A percentile compares a stretch with the other conserved stretches of the same genome.
These are phyloP conservation scores for Arabidopsis lyrata DNA, from an alignment of 441 rosid species.

Conservation along the genomic window DNA sequence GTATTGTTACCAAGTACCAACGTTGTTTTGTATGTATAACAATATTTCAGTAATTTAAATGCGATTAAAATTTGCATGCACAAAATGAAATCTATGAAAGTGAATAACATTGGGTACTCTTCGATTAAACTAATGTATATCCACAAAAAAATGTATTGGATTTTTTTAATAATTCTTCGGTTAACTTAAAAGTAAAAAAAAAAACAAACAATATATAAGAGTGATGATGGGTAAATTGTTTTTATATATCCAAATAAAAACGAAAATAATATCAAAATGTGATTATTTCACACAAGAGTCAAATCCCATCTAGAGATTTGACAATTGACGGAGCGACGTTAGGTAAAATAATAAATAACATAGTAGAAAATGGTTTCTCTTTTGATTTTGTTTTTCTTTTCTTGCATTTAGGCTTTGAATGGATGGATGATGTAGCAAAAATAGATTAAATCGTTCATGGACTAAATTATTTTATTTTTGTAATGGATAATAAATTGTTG, in stretches of 20 bases:
- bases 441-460: no score
- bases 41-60: neutral
- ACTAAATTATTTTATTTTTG: no score
- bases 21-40: neutral
- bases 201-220: no score
- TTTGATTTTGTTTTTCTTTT: neutral
- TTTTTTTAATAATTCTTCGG: neutral
- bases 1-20: neutral
- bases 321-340: slow-evolving; percentile 36
- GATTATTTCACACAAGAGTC: slow-evolving; percentile 33
- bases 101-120: neutral
- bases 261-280: neutral
- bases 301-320: slow-evolving; percentile 39
- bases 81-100: neutral
- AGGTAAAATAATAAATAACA: slow-evolving; percentile 15
- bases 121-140: no score
- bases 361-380: neutral
- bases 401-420: no score
- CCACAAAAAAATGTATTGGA: neutral
- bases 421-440: no score
- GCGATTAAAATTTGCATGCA: no score
- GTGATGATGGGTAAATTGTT: slow-evolving; percentile 25
- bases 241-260: slow-evolving; percentile 3
- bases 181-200: neutral
- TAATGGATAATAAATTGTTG: no score